phyloP scores from a whole-genome alignment of 805 yeast genomes.

The Cyberlindnera galapagoensis region DNA sequence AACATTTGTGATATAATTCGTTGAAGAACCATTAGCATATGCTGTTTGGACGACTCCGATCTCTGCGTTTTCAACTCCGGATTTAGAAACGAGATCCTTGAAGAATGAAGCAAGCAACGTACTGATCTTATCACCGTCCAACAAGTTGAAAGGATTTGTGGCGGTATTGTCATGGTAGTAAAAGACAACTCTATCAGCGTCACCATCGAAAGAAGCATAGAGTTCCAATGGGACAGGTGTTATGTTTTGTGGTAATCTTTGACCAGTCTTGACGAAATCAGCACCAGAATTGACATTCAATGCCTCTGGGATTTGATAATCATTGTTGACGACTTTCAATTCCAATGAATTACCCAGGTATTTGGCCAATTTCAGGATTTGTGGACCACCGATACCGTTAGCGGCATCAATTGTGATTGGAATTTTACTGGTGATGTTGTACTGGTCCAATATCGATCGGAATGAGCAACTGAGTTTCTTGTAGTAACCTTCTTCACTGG shows the following conservation, averaged over 20 bases:
- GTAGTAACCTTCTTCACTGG: constrained; percentile 66
- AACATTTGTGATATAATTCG: constrained; percentile 54
- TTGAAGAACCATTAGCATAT: constrained; percentile 92
- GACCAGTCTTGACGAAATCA: constrained; percentile 89
- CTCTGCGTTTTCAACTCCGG: constrained; percentile 29
- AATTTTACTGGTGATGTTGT: constrained; percentile 24
- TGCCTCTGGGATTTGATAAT: constrained; percentile 43
- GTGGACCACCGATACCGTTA: constrained; percentile 94
- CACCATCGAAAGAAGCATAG: constrained; percentile 91
- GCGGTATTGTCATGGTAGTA: constrained; percentile 42
- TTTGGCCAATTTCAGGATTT: constrained; percentile 43
- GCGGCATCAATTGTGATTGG: constrained; percentile 79
- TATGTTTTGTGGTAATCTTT: constrained; percentile 62
- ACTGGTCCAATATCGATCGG: constrained; percentile 33
- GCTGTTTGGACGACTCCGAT: constrained; percentile 96
- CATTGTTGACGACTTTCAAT: constrained; percentile 46
- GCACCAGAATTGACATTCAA: constrained; percentile 89
- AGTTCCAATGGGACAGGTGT: constrained; percentile 39
- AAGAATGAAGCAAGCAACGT: constrained; percentile 72
- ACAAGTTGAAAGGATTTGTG: constrained; percentile 45
- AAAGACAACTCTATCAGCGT: constrained; percentile 90
- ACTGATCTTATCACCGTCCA: constrained; percentile 94
- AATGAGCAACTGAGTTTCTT: constrained; percentile 52
- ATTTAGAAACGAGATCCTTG: constrained; percentile 41
- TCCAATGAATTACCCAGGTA: constrained; percentile 36